Conservation (phyloP, 2,329 filamentous ascomycete genomes). For the Diaporthe amygdali region DNA sequence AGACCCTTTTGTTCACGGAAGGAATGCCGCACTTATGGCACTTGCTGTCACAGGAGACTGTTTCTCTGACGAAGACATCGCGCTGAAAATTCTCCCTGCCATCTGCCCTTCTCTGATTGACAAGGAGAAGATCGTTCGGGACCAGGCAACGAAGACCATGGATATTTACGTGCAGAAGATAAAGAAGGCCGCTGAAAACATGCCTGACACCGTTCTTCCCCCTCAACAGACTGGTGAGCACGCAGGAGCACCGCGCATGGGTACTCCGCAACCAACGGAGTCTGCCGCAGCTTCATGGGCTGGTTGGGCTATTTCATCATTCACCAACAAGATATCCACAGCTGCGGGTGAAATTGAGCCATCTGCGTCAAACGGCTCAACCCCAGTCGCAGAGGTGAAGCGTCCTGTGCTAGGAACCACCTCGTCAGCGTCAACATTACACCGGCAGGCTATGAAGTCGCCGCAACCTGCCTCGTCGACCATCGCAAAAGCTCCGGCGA, state of each 20-base stretch:
- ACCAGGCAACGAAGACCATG: conserved; percentile 88
- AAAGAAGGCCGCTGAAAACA: conserved; percentile 74
- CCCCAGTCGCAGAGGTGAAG: conserved; percentile 43
- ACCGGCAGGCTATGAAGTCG: conserved; percentile 64
- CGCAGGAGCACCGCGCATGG: conserved; percentile 71
- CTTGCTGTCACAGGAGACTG: conserved; percentile 83
- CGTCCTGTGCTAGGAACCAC: conserved; percentile 40
- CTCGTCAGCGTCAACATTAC: conserved; percentile 61
- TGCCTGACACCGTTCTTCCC: conserved; percentile 82
- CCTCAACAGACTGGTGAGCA: conserved; percentile 58
- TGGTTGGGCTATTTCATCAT: conserved; percentile 97
- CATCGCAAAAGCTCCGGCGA: conserved; percentile 53
- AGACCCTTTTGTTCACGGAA: conserved; percentile 93
- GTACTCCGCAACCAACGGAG: conserved; percentile 69
- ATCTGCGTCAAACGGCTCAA: conserved; percentile 47
- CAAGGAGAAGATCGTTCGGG: conserved; percentile 93
- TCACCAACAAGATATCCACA: conserved; percentile 89
- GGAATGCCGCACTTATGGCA: conserved; percentile 87
- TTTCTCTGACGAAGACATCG: conserved; percentile 90
- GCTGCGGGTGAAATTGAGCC: conserved; percentile 87
- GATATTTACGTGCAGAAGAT: conserved; percentile 85
- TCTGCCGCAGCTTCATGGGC: conserved; percentile 77
- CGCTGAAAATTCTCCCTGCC: conserved; percentile 79
- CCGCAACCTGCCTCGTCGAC: conserved; percentile 47
- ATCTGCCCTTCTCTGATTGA: conserved; percentile 87